phyloP scores from a whole-genome alignment of 2,329 filamentous ascomycete genomes.

The Paecilomyces variotii region DNA sequence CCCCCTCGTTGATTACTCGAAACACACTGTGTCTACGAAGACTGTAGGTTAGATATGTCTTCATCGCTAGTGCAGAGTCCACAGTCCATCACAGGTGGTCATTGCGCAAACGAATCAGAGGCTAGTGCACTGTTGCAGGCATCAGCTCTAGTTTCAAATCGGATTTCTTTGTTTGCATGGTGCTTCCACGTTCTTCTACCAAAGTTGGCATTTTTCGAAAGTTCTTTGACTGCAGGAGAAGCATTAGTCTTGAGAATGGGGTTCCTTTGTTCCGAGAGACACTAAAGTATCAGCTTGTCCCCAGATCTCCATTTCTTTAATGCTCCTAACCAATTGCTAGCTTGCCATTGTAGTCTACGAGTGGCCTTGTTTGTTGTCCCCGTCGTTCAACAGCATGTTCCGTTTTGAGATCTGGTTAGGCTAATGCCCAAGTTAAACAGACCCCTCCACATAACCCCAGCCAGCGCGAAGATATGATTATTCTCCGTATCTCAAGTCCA shows the following conservation, averaged over 20 bases:
- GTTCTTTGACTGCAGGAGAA: background rate
- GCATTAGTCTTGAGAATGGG: background rate
- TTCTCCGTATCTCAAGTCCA: too few relatives aligned
- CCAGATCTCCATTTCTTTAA: background rate
- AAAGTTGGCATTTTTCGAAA: background rate
- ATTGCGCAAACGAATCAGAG: background rate
- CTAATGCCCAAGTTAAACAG: too few relatives aligned
- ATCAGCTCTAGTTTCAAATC: background rate
- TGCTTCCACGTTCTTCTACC: background rate
- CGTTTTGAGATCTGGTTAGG: too few relatives aligned
- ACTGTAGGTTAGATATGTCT: background rate
- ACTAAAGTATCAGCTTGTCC: background rate
- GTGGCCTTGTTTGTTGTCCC: too few relatives aligned
- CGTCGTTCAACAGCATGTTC: too few relatives aligned
- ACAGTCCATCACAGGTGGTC: background rate
- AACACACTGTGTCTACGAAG: background rate
- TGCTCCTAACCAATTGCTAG: background rate
- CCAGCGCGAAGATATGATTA: too few relatives aligned
- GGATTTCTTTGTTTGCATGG: background rate
- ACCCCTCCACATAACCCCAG: too few relatives aligned
- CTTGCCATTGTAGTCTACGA: background rate
- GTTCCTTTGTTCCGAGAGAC: background rate
- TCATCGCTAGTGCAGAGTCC: background rate
- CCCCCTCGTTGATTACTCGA: background rate
- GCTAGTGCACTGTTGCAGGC: background rate